phyloP scores from a whole-genome alignment of 2,329 filamentous ascomycete species.

The Cryphonectria radicalis region DNA sequence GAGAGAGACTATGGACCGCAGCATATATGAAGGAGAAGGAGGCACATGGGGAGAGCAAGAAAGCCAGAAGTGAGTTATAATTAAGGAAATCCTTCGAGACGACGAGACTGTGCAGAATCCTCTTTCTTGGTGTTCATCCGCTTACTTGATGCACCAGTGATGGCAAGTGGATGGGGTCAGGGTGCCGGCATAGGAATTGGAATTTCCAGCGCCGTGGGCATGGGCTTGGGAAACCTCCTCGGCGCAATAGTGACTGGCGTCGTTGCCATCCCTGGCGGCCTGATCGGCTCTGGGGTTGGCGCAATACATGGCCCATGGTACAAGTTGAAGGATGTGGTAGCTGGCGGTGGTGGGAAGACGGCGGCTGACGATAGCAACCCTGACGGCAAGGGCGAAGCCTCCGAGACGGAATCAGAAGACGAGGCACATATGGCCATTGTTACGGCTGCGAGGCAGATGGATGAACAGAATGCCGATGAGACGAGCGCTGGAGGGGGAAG shows the following conservation, averaged over 20 bases:
- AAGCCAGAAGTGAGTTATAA: constrained; percentile 25
- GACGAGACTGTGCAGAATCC: not conserved
- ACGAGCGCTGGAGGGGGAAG: not conserved
- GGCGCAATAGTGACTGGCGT: constrained; percentile 26
- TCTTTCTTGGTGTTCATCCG: not conserved
- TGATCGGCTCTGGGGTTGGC: constrained; percentile 27
- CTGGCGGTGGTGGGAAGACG: constrained; percentile 1
- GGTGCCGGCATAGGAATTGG: constrained; percentile 24
- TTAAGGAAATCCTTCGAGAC: not conserved
- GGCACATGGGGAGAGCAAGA: constrained; percentile 29
- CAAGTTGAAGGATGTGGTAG: constrained; percentile 19
- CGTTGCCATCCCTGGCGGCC: constrained; percentile 25
- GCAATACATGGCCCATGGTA: constrained; percentile 27
- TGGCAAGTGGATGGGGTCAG: constrained; percentile 28
- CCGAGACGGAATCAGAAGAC: not conserved
- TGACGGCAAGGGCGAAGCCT: constrained; percentile 18
- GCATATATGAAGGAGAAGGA: constrained; percentile 29
- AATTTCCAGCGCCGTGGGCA: constrained; percentile 26
- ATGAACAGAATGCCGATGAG: constrained; percentile 8
- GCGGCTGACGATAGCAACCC: constrained; percentile 5
- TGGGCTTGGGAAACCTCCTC: constrained; percentile 27
- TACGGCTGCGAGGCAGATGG: constrained; percentile 23
- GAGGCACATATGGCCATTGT: constrained; percentile 25
- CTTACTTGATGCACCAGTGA: constrained; percentile 11
- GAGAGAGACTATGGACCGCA: constrained; percentile 25